Evolutionary conservation across 352 stramenopile species (phyloP).

Genomic region (Globisporangium paroecandrum): DNA sequence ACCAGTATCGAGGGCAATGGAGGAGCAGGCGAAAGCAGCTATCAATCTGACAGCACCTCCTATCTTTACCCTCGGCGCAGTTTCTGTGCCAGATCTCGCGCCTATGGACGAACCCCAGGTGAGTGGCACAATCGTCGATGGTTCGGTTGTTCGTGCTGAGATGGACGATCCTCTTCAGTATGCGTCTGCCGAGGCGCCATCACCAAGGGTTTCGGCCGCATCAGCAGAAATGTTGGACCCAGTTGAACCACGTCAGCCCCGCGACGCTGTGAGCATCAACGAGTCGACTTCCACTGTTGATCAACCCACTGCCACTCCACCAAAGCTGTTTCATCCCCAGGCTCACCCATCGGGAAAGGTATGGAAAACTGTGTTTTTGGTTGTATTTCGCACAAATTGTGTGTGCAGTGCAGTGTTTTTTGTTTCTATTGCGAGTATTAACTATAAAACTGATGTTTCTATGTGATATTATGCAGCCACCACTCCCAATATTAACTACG

Average conservation of each 20-base stretch:
- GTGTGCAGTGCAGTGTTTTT: too few relatives aligned
- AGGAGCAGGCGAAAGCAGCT: not conserved
- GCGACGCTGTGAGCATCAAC: not conserved
- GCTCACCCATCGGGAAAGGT: not conserved
- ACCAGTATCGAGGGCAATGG: not conserved
- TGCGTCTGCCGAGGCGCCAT: not conserved
- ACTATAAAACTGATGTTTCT: not conserved
- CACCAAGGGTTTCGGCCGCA: not conserved
- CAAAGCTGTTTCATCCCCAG: not conserved
- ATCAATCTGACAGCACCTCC: not conserved
- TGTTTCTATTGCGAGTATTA: not conserved
- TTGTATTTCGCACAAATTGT: not conserved
- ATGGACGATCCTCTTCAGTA: not conserved
- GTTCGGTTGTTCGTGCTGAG: not conserved
- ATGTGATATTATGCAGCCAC: not conserved
- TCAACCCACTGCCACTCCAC: not conserved
- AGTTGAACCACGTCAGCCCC: not conserved
- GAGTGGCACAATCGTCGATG: not conserved
- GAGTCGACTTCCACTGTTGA: not conserved
- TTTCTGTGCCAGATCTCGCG: not conserved
- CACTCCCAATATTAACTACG: not conserved
- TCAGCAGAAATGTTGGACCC: not conserved
- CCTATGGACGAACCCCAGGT: not conserved
- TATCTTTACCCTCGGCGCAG: not conserved
- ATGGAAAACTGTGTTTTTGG: not conserved